A percentile compares a stretch with the other conserved stretches of the same genome.
Conservation (phyloP, 192 early-diverging fungal genomes). For the Chytriomyces sp. region DNA sequence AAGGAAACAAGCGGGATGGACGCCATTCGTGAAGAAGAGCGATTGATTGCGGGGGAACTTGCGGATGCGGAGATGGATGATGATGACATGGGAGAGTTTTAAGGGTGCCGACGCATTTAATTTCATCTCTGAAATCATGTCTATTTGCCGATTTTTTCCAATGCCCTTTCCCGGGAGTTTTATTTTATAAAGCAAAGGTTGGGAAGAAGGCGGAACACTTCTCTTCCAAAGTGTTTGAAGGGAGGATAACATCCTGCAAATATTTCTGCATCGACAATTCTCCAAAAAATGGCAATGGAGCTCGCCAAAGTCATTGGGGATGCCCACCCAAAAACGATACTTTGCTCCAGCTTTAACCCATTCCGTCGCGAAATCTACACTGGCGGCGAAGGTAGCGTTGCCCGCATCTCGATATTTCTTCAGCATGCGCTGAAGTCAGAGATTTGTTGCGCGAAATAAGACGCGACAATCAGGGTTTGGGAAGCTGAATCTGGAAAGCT, state of each 20-base stretch:
- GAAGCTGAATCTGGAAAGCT: slow-evolving; percentile 62
- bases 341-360: slow-evolving; percentile 60
- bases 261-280: too few relatives aligned
- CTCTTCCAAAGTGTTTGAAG: too few relatives aligned
- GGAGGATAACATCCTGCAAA: too few relatives aligned
- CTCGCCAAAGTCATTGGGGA: slow-evolving; percentile 53
- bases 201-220: too few relatives aligned
- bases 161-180: neutral
- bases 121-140: neutral
- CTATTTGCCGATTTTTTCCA: neutral
- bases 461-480: slow-evolving; percentile 59
- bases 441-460: slow-evolving; percentile 32
- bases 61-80: slow-evolving; percentile 86
- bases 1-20: slow-evolving; percentile 84
- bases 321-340: slow-evolving; percentile 59
- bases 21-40: slow-evolving; percentile 82
- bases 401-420: neutral
- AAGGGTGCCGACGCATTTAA: neutral
- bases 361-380: slow-evolving; percentile 58
- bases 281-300: slow-evolving; percentile 56
- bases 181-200: too few relatives aligned
- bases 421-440: neutral
- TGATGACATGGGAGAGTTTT: slow-evolving; percentile 66
- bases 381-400: slow-evolving; percentile 57
- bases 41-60: slow-evolving; percentile 91